phyloP scores from a whole-genome alignment of 148 eudicot species.

The Amaranthus palmeri region DNA sequence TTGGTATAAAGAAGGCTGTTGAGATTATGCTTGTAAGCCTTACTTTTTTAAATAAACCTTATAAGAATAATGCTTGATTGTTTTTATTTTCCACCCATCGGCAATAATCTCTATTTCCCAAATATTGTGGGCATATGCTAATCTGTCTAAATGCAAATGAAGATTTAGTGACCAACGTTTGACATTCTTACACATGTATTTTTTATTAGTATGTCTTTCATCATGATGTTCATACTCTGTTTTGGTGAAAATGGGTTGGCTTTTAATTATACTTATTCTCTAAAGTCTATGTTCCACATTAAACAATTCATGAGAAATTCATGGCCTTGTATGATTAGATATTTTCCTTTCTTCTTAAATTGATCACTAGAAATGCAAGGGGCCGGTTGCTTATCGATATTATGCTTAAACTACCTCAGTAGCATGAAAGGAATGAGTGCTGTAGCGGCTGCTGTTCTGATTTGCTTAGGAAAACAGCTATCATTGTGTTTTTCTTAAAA shows the following conservation, averaged over 20 bases:
- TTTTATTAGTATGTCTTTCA: not conserved
- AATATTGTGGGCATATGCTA: not conserved
- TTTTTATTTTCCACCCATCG: not conserved
- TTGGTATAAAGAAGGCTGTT: conserved; percentile 70
- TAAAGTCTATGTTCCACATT: too few species aligned
- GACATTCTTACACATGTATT: not conserved
- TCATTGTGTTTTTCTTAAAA: too few species aligned
- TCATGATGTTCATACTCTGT: not conserved
- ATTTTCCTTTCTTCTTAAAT: not conserved
- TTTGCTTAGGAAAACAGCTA: not conserved
- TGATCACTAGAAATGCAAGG: not conserved
- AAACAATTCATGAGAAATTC: not conserved
- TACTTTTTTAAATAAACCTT: not conserved
- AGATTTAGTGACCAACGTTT: not conserved
- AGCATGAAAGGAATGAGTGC: not conserved
- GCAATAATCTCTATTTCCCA: not conserved
- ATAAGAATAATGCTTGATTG: not conserved
- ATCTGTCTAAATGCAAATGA: conserved; percentile 5
- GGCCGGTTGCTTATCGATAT: not conserved
- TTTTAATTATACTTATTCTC: too few species aligned
- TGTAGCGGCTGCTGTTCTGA: not conserved
- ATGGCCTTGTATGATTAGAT: not conserved
- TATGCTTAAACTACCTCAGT: not conserved
- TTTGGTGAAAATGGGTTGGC: too few species aligned
- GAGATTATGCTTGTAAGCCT: conserved; percentile 81